Base-by-base conservation (phyloP, 108 stramenopile species). In the Skeletonema menzelii region DNA sequence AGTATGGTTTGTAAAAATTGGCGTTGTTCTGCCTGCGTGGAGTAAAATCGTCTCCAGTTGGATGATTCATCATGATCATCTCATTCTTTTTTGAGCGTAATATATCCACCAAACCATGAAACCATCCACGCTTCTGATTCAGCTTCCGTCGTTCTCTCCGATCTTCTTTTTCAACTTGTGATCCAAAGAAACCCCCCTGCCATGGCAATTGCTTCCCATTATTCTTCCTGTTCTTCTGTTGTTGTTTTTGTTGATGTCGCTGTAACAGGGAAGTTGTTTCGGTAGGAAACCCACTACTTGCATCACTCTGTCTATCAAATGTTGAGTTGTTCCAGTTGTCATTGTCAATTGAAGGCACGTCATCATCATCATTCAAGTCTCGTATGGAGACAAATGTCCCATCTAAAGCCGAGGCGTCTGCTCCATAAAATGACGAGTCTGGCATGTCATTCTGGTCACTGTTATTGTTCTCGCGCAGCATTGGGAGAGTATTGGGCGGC, bases 311-410 rank as follows among this genome's bases (percentile, higher is more conserved):
- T 7, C 55, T 67, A 6, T 35, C 59, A 31, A 35, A 31, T 10
- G 59, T 31, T 38, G 58, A 57, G 17, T 24, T 32, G 66, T 61
- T 75, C 66, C 66, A 75, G 4, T 61, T 38, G 10, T 69, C 63
- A 22, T 74, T 80, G 44, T 80, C 72, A 31, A 80, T 59, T 15
- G 79, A 80, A 3, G 79, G 72, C 10, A 80, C 72, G 56, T 80
- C 79, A 31, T 80, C 79, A 40, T 79, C 78, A 15, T 79, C 78
- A 46, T 69, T 80, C 56, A 80, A 69, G 47, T 80, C 79, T 59
- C 79, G 62, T 31, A 80, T 80, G 3, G 79, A 80, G 8, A 73
- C 72, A 65, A 80, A 80, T 27, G 79, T 80, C 11, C 67, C 62
- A 47, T 80, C 72, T 19, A 80, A 60, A 4, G 72, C 79, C 6